Conservation (phyloP, 2,329 filamentous ascomycete species). For the Fusarium longipes region DNA sequence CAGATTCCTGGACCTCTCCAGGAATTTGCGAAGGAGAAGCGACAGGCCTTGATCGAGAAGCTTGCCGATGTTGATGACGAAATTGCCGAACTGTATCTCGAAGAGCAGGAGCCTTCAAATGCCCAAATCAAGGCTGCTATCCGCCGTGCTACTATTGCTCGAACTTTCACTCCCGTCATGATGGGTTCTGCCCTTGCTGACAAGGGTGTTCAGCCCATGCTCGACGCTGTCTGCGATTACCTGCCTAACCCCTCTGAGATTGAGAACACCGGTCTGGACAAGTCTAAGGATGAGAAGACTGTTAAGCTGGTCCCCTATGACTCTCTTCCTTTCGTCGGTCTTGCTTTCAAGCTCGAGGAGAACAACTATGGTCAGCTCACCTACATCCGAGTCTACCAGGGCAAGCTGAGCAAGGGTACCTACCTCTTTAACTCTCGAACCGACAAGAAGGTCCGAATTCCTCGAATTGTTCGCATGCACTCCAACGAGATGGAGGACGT, state of each 20-base stretch:
- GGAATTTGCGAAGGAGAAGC: slow-evolving; percentile 82
- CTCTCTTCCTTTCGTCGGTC: slow-evolving; percentile 89
- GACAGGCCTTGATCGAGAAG: slow-evolving; percentile 89
- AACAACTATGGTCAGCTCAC: slow-evolving; percentile 98
- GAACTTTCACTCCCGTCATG: slow-evolving; percentile 93
- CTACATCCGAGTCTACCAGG: slow-evolving; percentile 98
- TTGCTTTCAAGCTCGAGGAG: slow-evolving; percentile 99
- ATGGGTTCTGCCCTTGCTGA: slow-evolving; percentile 97
- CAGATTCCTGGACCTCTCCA: slow-evolving; percentile 85
- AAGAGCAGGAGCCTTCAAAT: slow-evolving; percentile 82
- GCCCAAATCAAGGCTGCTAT: slow-evolving; percentile 93
- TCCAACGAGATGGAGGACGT: slow-evolving; percentile 99
- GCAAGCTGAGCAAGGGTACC: slow-evolving; percentile 85
- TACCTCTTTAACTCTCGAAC: slow-evolving; percentile 94
- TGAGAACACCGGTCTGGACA: slow-evolving; percentile 88
- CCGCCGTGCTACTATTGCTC: slow-evolving; percentile 84
- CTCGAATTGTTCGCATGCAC: slow-evolving; percentile 98
- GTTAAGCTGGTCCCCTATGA: slow-evolving; percentile 95
- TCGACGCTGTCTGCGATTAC: slow-evolving; percentile 96
- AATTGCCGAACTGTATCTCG: slow-evolving; percentile 93
- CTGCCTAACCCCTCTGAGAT: slow-evolving; percentile 92
- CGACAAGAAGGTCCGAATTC: slow-evolving; percentile 96
- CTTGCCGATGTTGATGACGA: slow-evolving; percentile 98
- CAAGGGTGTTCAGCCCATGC: slow-evolving; percentile 95
- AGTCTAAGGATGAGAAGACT: slow-evolving; percentile 78